Base-by-base conservation (phyloP, 2,329 filamentous ascomycete species). In the Endoconidiophora laricicola region DNA sequence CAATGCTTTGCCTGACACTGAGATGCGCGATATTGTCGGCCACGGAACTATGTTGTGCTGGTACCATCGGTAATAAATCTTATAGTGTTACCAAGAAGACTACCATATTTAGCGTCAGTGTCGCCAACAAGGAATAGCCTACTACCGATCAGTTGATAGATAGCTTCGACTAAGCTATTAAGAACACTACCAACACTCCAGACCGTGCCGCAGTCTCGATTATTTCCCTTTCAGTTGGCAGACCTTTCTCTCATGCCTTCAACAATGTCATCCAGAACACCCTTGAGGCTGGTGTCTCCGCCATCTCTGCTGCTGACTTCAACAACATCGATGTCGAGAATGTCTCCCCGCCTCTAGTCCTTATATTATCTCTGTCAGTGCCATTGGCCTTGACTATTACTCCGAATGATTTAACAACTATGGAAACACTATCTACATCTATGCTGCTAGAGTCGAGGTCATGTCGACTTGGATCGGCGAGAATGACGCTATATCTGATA, bases 1-100 rank as follows among this genome's bases (percentile, higher is more conserved):
- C 78, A 98, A 91, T 58, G 88, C 98, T 60, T 91, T 91, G 55
- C 58, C 66, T 44, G 80, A 80, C 55, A 88, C 98, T 63, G 80
- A 75, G 46, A 91, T 98, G 63, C 74, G 78, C 58, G 91, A 98
- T 69, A 91, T 91, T 66, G 98, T 98, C 61, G 91, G 91, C 55
- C 91, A 98, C 73, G 91, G 91, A 61, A 98, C 91, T 61, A 91
- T 98, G 16, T 76, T 98, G 91, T 79, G 95, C 91, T 56, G 91
- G 91, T 60, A 98, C 91, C 55, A 82, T 96, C 60, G 91, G 85
- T 57, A 91, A 91, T 64, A 93, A 91, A 79, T 95, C 94, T 74
- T 96, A 94, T 64, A 91, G 91, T 77, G 90, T 98, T 56, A 88
- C 91, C 65, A 98, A 98, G 82, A 95, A 96, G 79, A 91, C 91